phyloP scores from a whole-genome alignment of 2,329 filamentous ascomycete genomes.

The Talaromyces rugulosus region DNA sequence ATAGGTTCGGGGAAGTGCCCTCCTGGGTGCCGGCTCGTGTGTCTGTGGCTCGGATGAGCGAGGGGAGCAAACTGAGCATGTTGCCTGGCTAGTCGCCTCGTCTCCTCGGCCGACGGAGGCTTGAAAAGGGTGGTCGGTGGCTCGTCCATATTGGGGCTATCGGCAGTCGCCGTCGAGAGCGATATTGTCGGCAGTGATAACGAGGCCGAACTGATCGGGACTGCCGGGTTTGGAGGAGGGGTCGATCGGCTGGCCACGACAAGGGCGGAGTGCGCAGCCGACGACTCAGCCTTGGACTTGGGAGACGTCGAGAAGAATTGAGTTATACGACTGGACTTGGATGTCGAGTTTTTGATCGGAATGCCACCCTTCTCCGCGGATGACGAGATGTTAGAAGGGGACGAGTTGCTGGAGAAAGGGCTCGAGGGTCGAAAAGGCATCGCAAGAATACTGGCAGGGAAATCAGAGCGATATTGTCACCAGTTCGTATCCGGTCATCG shows the following conservation, averaged over 20 bases:
- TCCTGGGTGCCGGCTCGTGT: slow-evolving; percentile 83
- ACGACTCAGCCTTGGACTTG: slow-evolving; percentile 63
- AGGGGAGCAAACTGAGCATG: slow-evolving; percentile 92
- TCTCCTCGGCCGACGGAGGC: slow-evolving; percentile 79
- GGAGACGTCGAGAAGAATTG: slow-evolving; percentile 79
- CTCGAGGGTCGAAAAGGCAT: slow-evolving; percentile 62
- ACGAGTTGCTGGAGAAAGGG: slow-evolving; percentile 53
- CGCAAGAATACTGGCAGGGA: slow-evolving; percentile 29
- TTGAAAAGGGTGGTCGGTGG: slow-evolving; percentile 78
- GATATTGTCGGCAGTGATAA: slow-evolving; percentile 86
- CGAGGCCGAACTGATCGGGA: slow-evolving; percentile 66
- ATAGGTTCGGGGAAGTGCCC: slow-evolving; percentile 75
- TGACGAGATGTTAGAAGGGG: slow-evolving; percentile 19
- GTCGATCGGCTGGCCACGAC: slow-evolving; percentile 59
- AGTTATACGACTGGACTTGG: slow-evolving; percentile 70
- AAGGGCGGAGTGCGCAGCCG: slow-evolving; percentile 54
- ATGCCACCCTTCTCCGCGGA: slow-evolving; percentile 53
- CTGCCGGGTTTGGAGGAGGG: slow-evolving; percentile 46
- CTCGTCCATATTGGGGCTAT: slow-evolving; percentile 69
- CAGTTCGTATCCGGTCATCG: background rate
- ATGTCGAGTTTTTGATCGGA: slow-evolving; percentile 45
- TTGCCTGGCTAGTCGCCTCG: slow-evolving; percentile 66
- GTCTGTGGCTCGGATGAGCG: slow-evolving; percentile 73
- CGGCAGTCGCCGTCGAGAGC: slow-evolving; percentile 76
- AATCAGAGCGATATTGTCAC: background rate